Evolutionary conservation across 2,329 filamentous ascomycete species (phyloP), one percentile per base, ranked within the genome.

Genomic region (Ophiostoma angusticollis): DNA sequence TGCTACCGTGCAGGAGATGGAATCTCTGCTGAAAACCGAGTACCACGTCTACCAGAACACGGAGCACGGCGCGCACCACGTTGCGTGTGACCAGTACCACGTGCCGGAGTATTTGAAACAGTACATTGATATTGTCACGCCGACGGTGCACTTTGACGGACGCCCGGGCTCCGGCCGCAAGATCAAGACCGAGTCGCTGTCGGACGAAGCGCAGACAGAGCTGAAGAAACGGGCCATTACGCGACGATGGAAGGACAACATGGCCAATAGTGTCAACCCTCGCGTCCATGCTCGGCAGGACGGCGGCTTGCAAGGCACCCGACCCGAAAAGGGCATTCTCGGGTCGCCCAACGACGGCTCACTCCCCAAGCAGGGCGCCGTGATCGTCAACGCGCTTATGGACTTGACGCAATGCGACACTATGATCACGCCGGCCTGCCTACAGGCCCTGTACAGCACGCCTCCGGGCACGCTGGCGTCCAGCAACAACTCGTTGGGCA

Each of bases 381-480:
- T 40, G 11, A 47, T 58, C 31, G 42, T 45, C 35, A 56, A 55
- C 34, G 54, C 55, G 2, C 45, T 57, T 29, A 50, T 56, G 44
- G 46, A 47, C 27, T 51, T 58, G 11, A 39, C 42, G 22, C 52
- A 60, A 38, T 79, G 74, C 50, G 65, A 70, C 47, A 54, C 56
- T 12, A 64, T 67, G 49, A 73, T 78, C 45, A 76, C 71, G 1
- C 70, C 72, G 0, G 62, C 63, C 30, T 78, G 74, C 47, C 60
- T 74, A 36, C 61, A 62, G 31, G 62, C 67, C 5, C 54, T 71
- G 16, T 70, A 67, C 47, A 50, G 57, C 3, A 61, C 64, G 35
- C 61, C 68, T 13, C 47, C 58, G 12, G 61, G 59, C 12, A 54
- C 50, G 3, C 54, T 54, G 7, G 45, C 53, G 0, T 22, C 40